phyloP scores from a whole-genome alignment of 257 asterid species.

The Plantago elongata region DNA sequence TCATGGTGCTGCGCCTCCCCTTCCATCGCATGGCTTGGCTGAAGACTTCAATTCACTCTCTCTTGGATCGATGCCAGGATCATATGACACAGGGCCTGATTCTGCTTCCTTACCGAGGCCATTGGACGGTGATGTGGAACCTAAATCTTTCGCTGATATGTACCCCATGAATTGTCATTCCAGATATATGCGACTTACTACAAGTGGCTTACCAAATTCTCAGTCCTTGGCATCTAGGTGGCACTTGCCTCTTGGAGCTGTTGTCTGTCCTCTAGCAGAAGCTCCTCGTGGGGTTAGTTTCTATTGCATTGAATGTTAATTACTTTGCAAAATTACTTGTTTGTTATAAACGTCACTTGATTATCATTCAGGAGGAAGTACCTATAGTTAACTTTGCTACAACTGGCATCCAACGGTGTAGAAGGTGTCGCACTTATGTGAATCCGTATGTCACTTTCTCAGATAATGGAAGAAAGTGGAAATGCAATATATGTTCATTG shows the following conservation, averaged over 20 bases:
- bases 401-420: conserved; percentile 69
- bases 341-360: conserved; percentile 18
- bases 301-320: conserved; percentile 1
- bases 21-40: conserved; percentile 46
- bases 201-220: conserved; percentile 71
- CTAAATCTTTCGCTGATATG: conserved; percentile 46
- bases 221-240: conserved; percentile 76
- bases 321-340: conserved; percentile 4
- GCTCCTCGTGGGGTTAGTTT: conserved; percentile 72
- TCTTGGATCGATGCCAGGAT: conserved; percentile 80
- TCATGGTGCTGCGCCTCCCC: conserved; percentile 50
- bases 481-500: conserved; percentile 73
- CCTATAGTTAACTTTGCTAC: conserved; percentile 65
- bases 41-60: conserved; percentile 81
- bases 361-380: conserved; percentile 69
- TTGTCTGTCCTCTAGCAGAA: conserved; percentile 90
- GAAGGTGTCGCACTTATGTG: conserved; percentile 79
- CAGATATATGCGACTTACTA: conserved; percentile 61
- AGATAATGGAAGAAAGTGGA: conserved; percentile 84
- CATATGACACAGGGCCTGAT: conserved; percentile 76
- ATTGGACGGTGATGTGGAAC: conserved; percentile 75
- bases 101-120: conserved; percentile 80
- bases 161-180: conserved; percentile 76
- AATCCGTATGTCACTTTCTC: conserved; percentile 74
- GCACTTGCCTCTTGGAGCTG: conserved; percentile 91